Evolutionary conservation across 2,329 filamentous ascomycete species (phyloP), one percentile per base, ranked within the genome.

Genomic region (Colletotrichum neosansevieriae): DNA sequence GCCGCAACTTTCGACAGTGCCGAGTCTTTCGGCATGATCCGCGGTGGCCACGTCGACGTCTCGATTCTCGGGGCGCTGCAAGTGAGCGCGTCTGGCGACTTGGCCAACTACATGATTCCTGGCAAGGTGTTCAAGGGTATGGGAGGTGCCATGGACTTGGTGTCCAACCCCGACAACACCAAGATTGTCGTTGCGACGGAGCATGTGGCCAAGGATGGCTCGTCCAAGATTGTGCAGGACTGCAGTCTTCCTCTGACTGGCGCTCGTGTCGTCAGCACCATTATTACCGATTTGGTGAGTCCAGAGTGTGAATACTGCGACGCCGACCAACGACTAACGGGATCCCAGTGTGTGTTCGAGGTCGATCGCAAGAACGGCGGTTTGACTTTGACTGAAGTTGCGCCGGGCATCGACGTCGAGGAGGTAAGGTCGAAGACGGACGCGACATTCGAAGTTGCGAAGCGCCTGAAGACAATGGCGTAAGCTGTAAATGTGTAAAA

Each of bases 81-180:
- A 81, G 93, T 96, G 21, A 91, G 89, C 71, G 92, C 92, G 0
- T 84, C 87, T 2, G 93, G 93, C 29, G 93, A 97, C 76, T 80
- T 97, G 60, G 93, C 93, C 51, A 96, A 96, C 80, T 97, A 93
- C 84, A 96, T 96, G 91, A 92, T 97, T 71, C 93, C 93, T 0
- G 93, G 93, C 24, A 96, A 95, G 79, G 88, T 93, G 11, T 89
- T 94, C 80, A 96, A 96, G 84, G 93, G 93, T 17, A 96, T 97
- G 90, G 93, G 93, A 69, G 90, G 90, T 32, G 90, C 90, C 17
- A 92, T 92, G 90, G 90, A 92, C 76, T 80, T 92, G 7, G 89
- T 92, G 11, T 89, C 88, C 42, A 92, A 92, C 78, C 90, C 90
- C 0, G 88, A 91, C 72, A 84, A 85, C 74, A 92, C 90, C 72